A percentile compares a stretch with the other conserved stretches of the same genome.
These are phyloP conservation scores for Oryza meridionalis DNA, from an alignment of 176 grass and related monocot genomes.

Conservation along the genomic window DNA sequence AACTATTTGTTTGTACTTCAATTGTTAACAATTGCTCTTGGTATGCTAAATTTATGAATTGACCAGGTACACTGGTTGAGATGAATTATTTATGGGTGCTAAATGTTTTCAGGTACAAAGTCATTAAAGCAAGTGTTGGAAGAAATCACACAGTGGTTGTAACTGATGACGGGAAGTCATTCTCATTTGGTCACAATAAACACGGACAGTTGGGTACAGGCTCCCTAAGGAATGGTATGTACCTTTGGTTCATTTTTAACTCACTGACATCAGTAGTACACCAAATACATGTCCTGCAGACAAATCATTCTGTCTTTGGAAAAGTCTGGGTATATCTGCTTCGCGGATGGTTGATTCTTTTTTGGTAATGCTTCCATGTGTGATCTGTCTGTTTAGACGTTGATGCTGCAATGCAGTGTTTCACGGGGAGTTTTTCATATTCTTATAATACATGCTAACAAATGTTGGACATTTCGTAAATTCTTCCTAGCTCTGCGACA, in stretches of 20 bases:
- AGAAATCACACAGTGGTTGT: slow-evolving; percentile 89
- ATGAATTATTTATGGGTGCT: neutral
- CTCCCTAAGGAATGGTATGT: slow-evolving; percentile 74
- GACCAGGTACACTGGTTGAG: slow-evolving; percentile 9
- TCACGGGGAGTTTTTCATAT: neutral
- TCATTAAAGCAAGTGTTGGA: slow-evolving; percentile 74
- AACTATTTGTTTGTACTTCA: slow-evolving; percentile 12
- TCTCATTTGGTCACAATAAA: slow-evolving; percentile 94
- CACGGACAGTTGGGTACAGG: slow-evolving; percentile 86
- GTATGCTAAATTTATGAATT: slow-evolving; percentile 2
- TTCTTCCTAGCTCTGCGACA: neutral
- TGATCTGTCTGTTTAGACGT: neutral
- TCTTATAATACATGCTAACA: slow-evolving; percentile 4
- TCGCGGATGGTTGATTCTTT: neutral
- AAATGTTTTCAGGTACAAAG: slow-evolving; percentile 57
- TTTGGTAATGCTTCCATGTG: neutral
- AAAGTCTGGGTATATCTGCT: neutral
- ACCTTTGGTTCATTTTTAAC: slow-evolving; percentile 27
- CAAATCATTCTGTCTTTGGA: neutral
- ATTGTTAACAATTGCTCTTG: neutral
- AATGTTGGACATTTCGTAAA: neutral
- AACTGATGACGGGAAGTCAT: slow-evolving; percentile 77
- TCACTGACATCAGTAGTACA: slow-evolving; percentile 6
- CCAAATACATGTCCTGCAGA: slow-evolving; percentile 11
- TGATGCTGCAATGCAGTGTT: neutral